Conservation (phyloP, 164 flowering plant species). For the Tetracentron sinense region DNA sequence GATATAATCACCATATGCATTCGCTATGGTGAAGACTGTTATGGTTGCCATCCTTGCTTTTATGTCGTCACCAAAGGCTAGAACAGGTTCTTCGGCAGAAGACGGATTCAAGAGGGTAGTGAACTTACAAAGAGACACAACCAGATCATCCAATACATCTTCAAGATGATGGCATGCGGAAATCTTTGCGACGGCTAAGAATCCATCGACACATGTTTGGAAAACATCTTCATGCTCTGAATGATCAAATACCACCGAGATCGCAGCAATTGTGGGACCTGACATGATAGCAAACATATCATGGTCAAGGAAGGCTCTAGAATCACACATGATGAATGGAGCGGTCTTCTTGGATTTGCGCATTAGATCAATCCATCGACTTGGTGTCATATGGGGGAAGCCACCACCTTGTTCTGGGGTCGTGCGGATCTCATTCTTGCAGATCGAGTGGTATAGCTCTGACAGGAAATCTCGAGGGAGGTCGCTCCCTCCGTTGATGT, state of each 20-base stretch:
- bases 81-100: background rate
- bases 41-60: slow-evolving; percentile 6
- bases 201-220: slow-evolving; percentile 8
- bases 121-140: slow-evolving; percentile 4
- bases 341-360: background rate
- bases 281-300: slow-evolving; percentile 9
- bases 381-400: background rate
- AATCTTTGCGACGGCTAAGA: slow-evolving; percentile 2
- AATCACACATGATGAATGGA: background rate
- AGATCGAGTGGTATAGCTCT: slow-evolving; percentile 4
- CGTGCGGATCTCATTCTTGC: slow-evolving; percentile 8
- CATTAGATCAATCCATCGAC: slow-evolving; percentile 5
- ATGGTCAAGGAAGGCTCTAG: background rate
- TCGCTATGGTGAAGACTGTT: slow-evolving; percentile 4
- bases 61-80: background rate
- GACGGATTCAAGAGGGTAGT: background rate
- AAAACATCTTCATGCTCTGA: background rate
- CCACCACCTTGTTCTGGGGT: background rate
- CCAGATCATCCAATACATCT: slow-evolving; percentile 4
- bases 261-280: slow-evolving; percentile 6
- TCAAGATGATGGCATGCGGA: slow-evolving; percentile 5
- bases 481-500: slow-evolving; percentile 2
- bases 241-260: slow-evolving; percentile 8
- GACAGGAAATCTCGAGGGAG: slow-evolving; percentile 4
- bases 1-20: background rate